phyloP scores from a whole-genome alignment of 768 basidiomycete species.

The Multifurca ochricompacta region DNA sequence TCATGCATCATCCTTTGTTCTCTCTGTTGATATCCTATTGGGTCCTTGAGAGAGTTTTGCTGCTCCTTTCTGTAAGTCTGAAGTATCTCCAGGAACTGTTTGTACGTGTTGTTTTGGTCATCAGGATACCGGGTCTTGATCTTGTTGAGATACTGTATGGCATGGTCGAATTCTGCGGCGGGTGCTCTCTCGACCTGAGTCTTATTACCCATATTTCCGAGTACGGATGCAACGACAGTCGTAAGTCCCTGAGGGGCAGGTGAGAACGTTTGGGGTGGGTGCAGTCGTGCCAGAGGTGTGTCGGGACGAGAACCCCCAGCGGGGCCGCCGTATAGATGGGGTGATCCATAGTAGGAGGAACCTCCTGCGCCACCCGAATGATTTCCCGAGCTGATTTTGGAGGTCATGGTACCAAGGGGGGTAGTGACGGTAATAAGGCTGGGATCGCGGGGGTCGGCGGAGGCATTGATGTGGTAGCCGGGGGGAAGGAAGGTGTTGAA shows the following conservation, averaged over 20 bases:
- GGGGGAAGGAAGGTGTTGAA: constrained; percentile 97
- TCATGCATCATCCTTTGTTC: constrained; percentile 58
- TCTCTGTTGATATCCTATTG: constrained; percentile 15
- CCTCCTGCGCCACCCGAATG: constrained; percentile 26
- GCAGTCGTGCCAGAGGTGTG: constrained; percentile 23
- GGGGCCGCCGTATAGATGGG: constrained; percentile 32
- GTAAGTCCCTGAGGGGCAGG: constrained; percentile 26
- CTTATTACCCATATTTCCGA: constrained; percentile 29
- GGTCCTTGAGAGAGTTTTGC: constrained; percentile 36
- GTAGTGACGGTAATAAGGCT: constrained; percentile 78
- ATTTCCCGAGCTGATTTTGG: constrained; percentile 43
- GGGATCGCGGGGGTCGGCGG: constrained; percentile 58
- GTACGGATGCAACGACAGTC: constrained; percentile 19
- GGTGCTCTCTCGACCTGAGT: constrained; percentile 45
- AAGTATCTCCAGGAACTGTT: constrained; percentile 81
- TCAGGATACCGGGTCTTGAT: constrained; percentile 88
- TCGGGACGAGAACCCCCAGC: constrained; percentile 29
- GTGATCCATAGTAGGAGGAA: constrained; percentile 24
- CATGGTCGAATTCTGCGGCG: constrained; percentile 78
- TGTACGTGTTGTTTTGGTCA: constrained; percentile 81
- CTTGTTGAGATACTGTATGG: constrained; percentile 96
- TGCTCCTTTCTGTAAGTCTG: constrained; percentile 81
- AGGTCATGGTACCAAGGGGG: constrained; percentile 63
- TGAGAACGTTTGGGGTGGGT: constrained; percentile 39
- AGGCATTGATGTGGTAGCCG: constrained; percentile 89